phyloP scores from a whole-genome alignment of 768 basidiomycete genomes.

The Sporobolomyces pararoseus region DNA sequence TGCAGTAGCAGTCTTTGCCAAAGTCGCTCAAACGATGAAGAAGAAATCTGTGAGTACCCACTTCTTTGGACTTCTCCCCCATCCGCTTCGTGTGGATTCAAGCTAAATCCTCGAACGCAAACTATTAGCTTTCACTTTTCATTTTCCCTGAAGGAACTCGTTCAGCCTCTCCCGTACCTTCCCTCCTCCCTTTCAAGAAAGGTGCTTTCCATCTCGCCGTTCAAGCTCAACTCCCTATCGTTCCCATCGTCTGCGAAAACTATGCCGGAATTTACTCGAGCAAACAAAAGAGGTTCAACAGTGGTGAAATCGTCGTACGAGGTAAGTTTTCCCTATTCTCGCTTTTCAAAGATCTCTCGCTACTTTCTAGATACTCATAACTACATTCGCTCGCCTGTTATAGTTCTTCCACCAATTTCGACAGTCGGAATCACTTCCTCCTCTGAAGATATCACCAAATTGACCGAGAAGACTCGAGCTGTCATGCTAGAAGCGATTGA shows the following conservation, averaged over 20 bases:
- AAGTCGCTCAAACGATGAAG: conserved; percentile 69
- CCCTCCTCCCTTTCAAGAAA: conserved; percentile 87
- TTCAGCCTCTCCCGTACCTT: conserved; percentile 61
- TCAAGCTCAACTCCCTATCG: conserved; percentile 81
- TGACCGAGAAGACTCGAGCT: conserved; percentile 65
- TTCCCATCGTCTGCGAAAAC: conserved; percentile 88
- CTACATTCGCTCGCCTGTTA: background rate
- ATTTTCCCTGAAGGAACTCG: conserved; percentile 97
- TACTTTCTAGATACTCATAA: background rate
- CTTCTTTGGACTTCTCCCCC: conserved; percentile 19
- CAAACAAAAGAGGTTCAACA: conserved; percentile 55
- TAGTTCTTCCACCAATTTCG: conserved; percentile 85
- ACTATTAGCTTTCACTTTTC: conserved; percentile 67
- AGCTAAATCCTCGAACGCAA: no score
- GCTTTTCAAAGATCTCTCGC: background rate
- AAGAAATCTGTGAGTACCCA: conserved; percentile 49
- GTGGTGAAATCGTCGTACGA: conserved; percentile 72
- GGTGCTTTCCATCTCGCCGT: conserved; percentile 96
- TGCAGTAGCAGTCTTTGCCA: conserved; percentile 70
- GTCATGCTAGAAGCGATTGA: conserved; percentile 73
- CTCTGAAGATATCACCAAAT: conserved; percentile 60
- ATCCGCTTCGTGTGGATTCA: no score
- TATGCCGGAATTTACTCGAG: conserved; percentile 72
- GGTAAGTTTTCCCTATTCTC: conserved; percentile 56
- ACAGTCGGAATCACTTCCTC: conserved; percentile 66